Conservation (phyloP, 306 rosid species). For the Ceratonia siliqua region DNA sequence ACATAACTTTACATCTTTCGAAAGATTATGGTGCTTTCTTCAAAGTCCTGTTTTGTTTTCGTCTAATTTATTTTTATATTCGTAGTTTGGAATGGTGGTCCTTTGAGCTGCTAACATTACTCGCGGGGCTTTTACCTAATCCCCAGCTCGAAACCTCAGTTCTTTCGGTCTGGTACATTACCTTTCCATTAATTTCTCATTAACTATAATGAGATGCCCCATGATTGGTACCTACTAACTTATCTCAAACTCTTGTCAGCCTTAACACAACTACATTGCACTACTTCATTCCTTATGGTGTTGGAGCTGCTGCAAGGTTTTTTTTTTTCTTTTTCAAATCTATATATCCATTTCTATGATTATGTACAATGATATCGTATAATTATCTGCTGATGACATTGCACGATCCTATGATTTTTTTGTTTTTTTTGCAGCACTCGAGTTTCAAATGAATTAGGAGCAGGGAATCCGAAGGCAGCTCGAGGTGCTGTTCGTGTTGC, state of each 20-base stretch:
- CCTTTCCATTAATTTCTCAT: background rate
- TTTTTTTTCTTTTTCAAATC: too few relatives aligned
- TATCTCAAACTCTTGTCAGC: constrained; percentile 36
- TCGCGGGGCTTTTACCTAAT: constrained; percentile 64
- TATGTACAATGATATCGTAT: background rate
- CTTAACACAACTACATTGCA: constrained; percentile 53
- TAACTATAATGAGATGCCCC: background rate
- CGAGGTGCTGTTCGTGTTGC: constrained; percentile 40
- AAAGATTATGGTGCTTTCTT: background rate
- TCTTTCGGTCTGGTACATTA: constrained; percentile 57
- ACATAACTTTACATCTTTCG: background rate
- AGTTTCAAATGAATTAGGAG: constrained; percentile 71
- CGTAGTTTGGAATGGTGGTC: constrained; percentile 74
- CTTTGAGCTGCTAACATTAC: constrained; percentile 57
- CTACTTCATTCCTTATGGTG: constrained; percentile 53
- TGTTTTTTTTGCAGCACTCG: constrained; percentile 50
- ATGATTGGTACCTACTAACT: constrained; percentile 24
- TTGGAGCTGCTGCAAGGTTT: constrained; percentile 70
- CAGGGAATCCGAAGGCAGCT: constrained; percentile 56
- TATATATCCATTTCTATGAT: too few relatives aligned
- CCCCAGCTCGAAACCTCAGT: constrained; percentile 64
- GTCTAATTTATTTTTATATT: constrained; percentile 1
- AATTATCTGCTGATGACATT: background rate
- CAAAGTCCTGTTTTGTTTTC: background rate
- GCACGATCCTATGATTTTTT: background rate